These are phyloP conservation scores for Aspergillus arachidicola DNA, from an alignment of 2,329 filamentous ascomycete genomes.

Conservation along the genomic window DNA sequence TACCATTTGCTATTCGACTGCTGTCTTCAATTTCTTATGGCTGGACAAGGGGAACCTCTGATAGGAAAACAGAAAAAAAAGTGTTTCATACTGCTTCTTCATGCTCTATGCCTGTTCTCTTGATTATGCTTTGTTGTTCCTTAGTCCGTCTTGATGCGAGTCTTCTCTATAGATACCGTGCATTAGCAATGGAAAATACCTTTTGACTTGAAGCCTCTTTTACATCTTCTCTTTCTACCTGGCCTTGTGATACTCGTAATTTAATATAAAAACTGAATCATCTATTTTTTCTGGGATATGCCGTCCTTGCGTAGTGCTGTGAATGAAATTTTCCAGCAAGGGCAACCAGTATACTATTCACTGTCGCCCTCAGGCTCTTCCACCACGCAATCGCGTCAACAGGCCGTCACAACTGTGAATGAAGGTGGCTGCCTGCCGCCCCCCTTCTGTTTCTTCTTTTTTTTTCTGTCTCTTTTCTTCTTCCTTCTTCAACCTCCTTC, in stretches of 20 bases:
- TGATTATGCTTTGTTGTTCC: background rate
- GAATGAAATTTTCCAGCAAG: background rate
- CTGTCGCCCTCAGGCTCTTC: background rate
- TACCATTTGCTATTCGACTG: constrained; percentile 27
- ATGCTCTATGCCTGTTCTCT: background rate
- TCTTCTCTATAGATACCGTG: constrained; percentile 6
- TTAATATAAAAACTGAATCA: too few relatives aligned
- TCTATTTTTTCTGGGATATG: background rate
- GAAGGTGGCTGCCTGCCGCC: background rate
- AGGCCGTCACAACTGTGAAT: background rate
- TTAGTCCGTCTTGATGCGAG: background rate
- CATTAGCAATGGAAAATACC: constrained; percentile 3
- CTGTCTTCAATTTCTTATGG: constrained; percentile 12
- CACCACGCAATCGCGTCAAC: background rate
- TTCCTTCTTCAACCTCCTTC: constrained; percentile 2
- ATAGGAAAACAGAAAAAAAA: constrained; percentile 10
- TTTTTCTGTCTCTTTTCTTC: background rate
- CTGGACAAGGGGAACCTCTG: constrained; percentile 9
- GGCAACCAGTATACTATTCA: background rate
- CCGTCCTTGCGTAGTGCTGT: background rate
- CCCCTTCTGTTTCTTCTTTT: background rate
- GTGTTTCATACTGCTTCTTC: constrained; percentile 2
- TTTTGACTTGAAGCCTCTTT: background rate
- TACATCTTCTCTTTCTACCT: background rate
- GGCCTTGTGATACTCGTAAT: background rate